These are phyloP conservation scores for Flaveria linearis DNA, from an alignment of 129 eudicot species.

Conservation along the genomic window DNA sequence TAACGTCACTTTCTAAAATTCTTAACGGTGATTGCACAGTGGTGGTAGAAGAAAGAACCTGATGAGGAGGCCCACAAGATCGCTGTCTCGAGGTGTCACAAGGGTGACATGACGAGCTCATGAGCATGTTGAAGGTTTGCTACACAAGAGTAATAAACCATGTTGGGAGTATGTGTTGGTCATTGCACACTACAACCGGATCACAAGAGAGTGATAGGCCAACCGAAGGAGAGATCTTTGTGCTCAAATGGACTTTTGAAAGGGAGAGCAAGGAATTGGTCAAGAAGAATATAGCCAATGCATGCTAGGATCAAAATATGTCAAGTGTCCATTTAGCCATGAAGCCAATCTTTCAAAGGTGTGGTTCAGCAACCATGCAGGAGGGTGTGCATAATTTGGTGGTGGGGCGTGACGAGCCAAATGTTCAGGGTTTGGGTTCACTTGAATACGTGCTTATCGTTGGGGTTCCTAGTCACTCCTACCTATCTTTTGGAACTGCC, in stretches of 20 bases:
- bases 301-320: neutral
- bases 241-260: too few species aligned
- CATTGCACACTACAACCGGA: neutral
- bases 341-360: neutral
- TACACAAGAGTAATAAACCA: neutral
- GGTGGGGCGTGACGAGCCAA: neutral
- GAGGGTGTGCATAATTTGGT: neutral
- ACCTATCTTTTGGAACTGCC: neutral
- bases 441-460: neutral
- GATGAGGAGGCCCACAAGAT: neutral
- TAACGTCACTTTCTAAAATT: neutral
- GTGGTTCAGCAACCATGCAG: neutral
- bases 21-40: neutral
- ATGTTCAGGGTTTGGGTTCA: neutral
- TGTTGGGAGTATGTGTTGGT: neutral
- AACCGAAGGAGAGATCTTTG: too few species aligned
- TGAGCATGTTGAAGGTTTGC: neutral
- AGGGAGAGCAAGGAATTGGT: neutral
- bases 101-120: neutral
- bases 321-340: neutral
- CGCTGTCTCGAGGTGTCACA: neutral
- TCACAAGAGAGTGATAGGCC: neutral
- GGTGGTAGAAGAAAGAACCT: neutral
- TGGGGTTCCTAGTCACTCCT: neutral
- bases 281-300: neutral